Base-by-base conservation (phyloP, 805 yeast genomes). In the Maudiozyma serrabonitensis region DNA sequence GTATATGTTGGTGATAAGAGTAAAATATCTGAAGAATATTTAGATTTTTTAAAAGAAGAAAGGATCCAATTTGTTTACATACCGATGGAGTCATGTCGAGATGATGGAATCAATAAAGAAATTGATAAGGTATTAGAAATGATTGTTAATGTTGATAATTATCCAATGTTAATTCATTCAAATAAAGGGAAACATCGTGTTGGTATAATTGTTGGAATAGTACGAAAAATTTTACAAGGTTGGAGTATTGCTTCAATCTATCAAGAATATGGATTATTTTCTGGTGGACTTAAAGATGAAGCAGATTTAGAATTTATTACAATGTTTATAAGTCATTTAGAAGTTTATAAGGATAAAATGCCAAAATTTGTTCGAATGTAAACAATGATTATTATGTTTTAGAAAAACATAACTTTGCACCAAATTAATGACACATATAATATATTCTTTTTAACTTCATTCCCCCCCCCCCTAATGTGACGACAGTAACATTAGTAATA, bases 111-210 rank as follows among this genome's bases (percentile, higher is more conserved):
- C 54, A 77, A 81, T 3, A 71, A 71, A 6, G 76, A 82, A 2
- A 74, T 89, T 50, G 71, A 78, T 23, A 62, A 67, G 21, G 82
- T 87, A 1, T 68, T 85, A 41, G 71, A 76, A 49, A 58, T 84
- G 37, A 71, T 85, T 45, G 62, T 81, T 32, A 76, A 84, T 57
- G 73, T 72, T 44, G 79, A 81, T 13, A 89, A 89, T 63, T 87
- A 84, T 62, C 99, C 99, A 1, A 80, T 91, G 12, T 71, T 91
- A 50, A 78, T 91, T 12, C 98, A 93, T 64, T 88, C 96, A 3
- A 88, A 93, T 66, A 91, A 91, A 69, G 99, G 99, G n/a, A 93
- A 93, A 65, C 99, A 91, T 64, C 69, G 99, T 41, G 90, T 88
- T 2, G 98, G 98, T 0, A 90, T 93, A 1, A 72, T 90, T 41